Base-by-base conservation (phyloP, 768 basidiomycete genomes). In the Pleurotus platypus region DNA sequence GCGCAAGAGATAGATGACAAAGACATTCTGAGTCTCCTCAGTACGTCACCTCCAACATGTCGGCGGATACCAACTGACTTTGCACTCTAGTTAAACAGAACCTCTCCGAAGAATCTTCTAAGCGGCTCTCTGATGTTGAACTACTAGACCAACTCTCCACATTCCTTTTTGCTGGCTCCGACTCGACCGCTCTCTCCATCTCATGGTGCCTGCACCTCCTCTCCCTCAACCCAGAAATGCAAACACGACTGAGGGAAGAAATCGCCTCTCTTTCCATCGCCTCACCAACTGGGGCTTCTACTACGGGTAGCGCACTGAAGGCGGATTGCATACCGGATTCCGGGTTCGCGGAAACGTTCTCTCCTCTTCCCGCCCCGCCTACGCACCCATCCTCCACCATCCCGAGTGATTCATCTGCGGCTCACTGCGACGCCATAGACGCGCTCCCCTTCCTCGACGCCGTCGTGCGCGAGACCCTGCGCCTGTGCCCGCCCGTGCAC, bases 101-200 rank as follows among this genome's bases (percentile, higher is more conserved):
- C 66, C 71, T 83, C 11, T 75, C 78, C 8, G 70, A 69, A 18
- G 75, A 79, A 55, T 61, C 73, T 3, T 70, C 74, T 5, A 72
- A 74, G 59, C 73, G 76, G 13, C 66, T 89, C 49, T 76, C 82
- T n/a, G 87, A 89, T 59, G 65, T 76, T 26, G 85, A 85, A 49
- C 70, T 86, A n/a, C 70, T 85, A 6, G 81, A 82, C 59, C 84
- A 86, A 66, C 80, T 85, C 61, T 78, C 80, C n/a, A 84, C 84
- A 27, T 81, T 87, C 67, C 73, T 87, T 56, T 80, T 85, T 42
- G 84, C 79, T 2, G 86, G 87, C 11, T 82, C 85, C 22, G 85
- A 87, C 62, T 78, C 83, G 2, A 80, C 82, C 27, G 74, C 82
- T 5, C 71, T 84, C 6, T 77, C 82, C 16, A 69, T 86, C 22